Percentiles rank a stretch among this genome's conserved stretches.
phyloP scores from a whole-genome alignment of 2,329 filamentous ascomycete genomes.

The Proliferodiscus dingleyae region DNA sequence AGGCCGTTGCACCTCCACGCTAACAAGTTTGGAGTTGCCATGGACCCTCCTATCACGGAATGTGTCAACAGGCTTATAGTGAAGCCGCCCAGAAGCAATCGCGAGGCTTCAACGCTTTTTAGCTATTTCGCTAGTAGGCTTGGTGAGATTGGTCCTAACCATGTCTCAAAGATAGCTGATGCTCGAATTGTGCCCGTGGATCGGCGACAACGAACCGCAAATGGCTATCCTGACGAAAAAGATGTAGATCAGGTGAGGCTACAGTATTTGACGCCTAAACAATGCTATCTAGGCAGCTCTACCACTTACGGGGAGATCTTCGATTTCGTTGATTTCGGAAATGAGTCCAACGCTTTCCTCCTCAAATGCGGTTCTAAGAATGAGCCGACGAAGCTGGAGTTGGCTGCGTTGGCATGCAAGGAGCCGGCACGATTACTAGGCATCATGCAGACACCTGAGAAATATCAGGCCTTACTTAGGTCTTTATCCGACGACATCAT shows the following conservation, averaged over 20 bases:
- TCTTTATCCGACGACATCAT: conserved; percentile 70
- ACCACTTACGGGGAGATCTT: conserved; percentile 80
- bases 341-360: conserved; percentile 81
- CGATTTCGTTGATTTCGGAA: conserved; percentile 92
- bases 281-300: conserved; percentile 74
- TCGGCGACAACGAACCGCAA: conserved; percentile 28
- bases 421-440: conserved; percentile 80
- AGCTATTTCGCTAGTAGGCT: conserved; percentile 77
- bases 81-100: conserved; percentile 62
- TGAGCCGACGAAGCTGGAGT: conserved; percentile 81
- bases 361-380: conserved; percentile 84
- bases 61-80: conserved; percentile 71
- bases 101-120: conserved; percentile 68
- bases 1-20: conserved; percentile 76
- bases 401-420: conserved; percentile 75
- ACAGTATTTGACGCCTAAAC: conserved; percentile 60
- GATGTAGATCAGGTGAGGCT: conserved; percentile 32
- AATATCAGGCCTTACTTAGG: conserved; percentile 78
- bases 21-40: conserved; percentile 76
- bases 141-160: conserved; percentile 62
- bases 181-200: conserved; percentile 68
- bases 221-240: conserved; percentile 36
- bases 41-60: conserved; percentile 71
- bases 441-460: conserved; percentile 74
- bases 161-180: conserved; percentile 55